Evolutionary conservation across 2,329 filamentous ascomycete genomes (phyloP).

Genomic region (Bisporella sp.): DNA sequence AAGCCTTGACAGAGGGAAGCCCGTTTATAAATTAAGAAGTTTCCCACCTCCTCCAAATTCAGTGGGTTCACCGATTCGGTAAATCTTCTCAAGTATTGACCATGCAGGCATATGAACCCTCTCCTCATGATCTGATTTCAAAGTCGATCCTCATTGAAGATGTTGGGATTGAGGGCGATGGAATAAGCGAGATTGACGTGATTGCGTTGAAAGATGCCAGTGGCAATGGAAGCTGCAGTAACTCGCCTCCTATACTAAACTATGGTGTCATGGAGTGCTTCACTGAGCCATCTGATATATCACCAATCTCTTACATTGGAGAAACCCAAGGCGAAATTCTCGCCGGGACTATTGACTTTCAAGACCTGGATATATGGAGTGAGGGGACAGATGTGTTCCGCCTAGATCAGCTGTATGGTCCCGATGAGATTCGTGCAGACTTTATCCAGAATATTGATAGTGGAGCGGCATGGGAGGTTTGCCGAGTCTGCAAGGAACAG

Average conservation of each 20-base stretch:
- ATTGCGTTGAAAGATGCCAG: too few relatives aligned
- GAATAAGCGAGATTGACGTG: too few relatives aligned
- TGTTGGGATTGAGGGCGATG: too few relatives aligned
- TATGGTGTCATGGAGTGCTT: too few relatives aligned
- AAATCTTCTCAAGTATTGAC: too few relatives aligned
- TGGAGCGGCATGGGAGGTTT: slow-evolving; percentile 12
- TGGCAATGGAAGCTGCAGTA: too few relatives aligned
- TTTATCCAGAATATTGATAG: slow-evolving; percentile 9
- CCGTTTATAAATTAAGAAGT: background rate
- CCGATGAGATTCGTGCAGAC: slow-evolving; percentile 1
- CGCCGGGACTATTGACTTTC: slow-evolving; percentile 1
- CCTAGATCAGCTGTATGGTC: background rate
- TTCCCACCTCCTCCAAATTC: background rate
- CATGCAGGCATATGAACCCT: background rate
- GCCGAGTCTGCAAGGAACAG: slow-evolving; percentile 16
- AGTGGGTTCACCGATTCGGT: background rate
- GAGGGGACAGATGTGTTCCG: background rate
- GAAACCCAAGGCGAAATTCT: background rate
- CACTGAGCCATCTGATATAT: too few relatives aligned
- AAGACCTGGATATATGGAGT: background rate
- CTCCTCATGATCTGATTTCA: background rate
- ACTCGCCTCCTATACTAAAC: too few relatives aligned
- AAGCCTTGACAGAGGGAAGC: background rate
- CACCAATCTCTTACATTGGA: too few relatives aligned
- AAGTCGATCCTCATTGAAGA: background rate